These are phyloP conservation scores for Casuarina glauca DNA, from an alignment of 306 rosid genomes.

Conservation along the genomic window DNA sequence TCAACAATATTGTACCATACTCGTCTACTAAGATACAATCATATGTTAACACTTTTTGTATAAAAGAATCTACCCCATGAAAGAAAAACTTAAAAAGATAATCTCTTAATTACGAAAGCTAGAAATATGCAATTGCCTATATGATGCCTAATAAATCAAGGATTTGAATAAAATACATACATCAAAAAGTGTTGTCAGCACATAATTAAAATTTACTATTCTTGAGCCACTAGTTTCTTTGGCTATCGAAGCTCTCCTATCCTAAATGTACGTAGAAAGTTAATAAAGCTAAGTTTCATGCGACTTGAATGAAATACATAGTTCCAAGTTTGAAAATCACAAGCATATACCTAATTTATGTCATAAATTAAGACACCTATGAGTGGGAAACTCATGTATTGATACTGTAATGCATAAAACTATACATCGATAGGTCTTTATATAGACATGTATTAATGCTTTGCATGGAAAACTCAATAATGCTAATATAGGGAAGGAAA, in stretches of 20 bases:
- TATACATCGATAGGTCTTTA: no score
- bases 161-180: neutral
- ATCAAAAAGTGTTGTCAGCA: neutral
- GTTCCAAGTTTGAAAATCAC: neutral
- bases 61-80: neutral
- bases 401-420: no score
- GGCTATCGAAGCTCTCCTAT: constrained; percentile 23
- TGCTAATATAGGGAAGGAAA: no score
- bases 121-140: neutral
- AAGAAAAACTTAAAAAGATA: neutral
- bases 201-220: neutral
- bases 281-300: no score
- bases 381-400: no score
- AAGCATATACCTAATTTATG: constrained; percentile 55
- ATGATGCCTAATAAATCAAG: neutral
- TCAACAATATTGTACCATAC: neutral
- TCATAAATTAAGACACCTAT: no score
- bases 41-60: neutral
- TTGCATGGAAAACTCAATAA: no score
- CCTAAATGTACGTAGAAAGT: neutral
- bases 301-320: neutral
- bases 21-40: neutral
- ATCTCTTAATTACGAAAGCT: neutral
- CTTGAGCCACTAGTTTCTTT: constrained; percentile 18
- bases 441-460: no score